Evolutionary conservation across 192 early-diverging fungal genomes (phyloP), one percentile per base, ranked within the genome.

Genomic region (Helicostylum pulchrum): DNA sequence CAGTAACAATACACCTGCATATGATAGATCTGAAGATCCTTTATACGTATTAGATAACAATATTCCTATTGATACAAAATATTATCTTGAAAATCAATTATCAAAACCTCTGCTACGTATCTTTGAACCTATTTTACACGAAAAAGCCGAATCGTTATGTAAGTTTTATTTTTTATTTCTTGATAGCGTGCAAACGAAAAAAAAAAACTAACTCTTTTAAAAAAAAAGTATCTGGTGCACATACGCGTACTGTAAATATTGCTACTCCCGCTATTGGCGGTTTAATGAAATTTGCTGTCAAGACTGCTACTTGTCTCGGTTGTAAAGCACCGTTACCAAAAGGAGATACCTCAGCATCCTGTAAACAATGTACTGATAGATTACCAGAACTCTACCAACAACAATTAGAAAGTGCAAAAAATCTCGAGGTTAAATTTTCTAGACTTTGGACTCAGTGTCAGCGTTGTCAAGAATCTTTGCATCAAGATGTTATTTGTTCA

Each of bases 11-110:
- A 86, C 93, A 9, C 89, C 92, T 39, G 92, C 95, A 7, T 98
- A 98, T 66, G 96, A 99, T 61, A 95, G 96, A 66, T 94, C 96
- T 1, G 97, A 99, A 72, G 97, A 99, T 70, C 97, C 97, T 20
- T 88, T 99, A 47, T 97, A 89, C 68, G 97, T 98, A n/a, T 85
- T 99, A 44, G 96, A 99, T 51, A 92, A 99, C 74, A 99, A 95
- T 74, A 78, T 99, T 46, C 95, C 97, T 1, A 97, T 99, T 56
- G 97, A 99, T 71, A 94, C 93, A 0, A 91, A 86, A 64, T 95
- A 98, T 70, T 99, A 99, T 66, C 80, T 99, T 21, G 95, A 98
- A 59, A 93, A 99, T 64, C 97, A 99, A 77, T 77, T 99, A 36
- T 85, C 92, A 10, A 97, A 97, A 12, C 97, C 97, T 0, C 74